Evolutionary conservation across 257 asterid species (phyloP), one percentile per base, ranked within the genome.

Genomic region (Henckelia pumila): DNA sequence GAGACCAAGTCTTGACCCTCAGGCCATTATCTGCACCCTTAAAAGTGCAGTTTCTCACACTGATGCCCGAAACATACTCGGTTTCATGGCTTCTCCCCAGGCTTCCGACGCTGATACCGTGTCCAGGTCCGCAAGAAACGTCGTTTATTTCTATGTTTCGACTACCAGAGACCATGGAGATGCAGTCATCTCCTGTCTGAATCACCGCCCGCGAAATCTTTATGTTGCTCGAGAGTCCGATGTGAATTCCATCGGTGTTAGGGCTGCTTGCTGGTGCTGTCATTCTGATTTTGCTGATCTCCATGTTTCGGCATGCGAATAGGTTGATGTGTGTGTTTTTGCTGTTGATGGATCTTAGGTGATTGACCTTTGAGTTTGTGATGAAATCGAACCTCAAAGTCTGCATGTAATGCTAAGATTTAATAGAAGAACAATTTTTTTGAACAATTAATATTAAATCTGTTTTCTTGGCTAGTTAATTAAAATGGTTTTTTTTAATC

Each of bases 21-120:
- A 80, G 81, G 2, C 95, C 96, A 32, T 87, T 87, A n/a, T 81
- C 80, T 1, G 93, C 69, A 1, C 79, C 79, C 1, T 26, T 22
- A 29, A 89, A 85, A 1, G 81, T 79, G 76, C 84, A 69, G 71
- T 85, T 82, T 13, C 58, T 50, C 4, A 83, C 82, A 1, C 63
- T 59, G 22, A 89, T 67, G 2, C 76, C 79, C 2, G 61, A 10
- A n/a, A 86, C 93, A 11, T 63, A 58, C 24, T 87, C 84, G 0
- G 13, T n/a, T 1, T 63, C 67, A 9, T 57, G 72, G 64, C 62
- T 32, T 33, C 56, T 75, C 3, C 96, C 93, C 0, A 85, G 87
- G 75, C 92, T 83, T 5, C 96, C 92, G 5, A 86, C 67, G 71
- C 96, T 86, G 70, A 86, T 84, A 23, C 96, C 95, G 20, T 89